Conservation (phyloP, 805 yeast genomes). For the Kazachstania taianensis region DNA sequence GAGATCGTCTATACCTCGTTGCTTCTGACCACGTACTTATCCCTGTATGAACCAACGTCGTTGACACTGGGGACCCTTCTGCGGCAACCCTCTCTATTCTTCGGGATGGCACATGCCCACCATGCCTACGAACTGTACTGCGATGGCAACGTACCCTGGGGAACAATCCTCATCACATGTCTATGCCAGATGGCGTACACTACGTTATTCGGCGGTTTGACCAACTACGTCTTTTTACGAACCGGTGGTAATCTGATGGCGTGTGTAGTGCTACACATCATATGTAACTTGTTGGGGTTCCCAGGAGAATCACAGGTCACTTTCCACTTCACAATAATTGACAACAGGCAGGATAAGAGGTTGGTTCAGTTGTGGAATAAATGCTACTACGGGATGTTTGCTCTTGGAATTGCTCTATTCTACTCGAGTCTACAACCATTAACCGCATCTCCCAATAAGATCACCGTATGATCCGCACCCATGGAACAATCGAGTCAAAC, state of each 20-base stretch:
- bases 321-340: slow-evolving; percentile 14
- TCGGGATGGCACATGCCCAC: slow-evolving; percentile 29
- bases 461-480: no score
- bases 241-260: slow-evolving; percentile 25
- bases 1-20: slow-evolving; percentile 28
- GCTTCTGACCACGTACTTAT: slow-evolving; percentile 16
- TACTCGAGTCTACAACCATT: no score
- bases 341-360: background rate
- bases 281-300: slow-evolving; percentile 28
- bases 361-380: slow-evolving; percentile 18
- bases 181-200: slow-evolving; percentile 24
- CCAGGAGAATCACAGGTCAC: slow-evolving; percentile 22
- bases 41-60: slow-evolving; percentile 5
- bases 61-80: slow-evolving; percentile 8
- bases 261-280: slow-evolving; percentile 22
- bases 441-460: no score
- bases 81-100: slow-evolving; percentile 22
- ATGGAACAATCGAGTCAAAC: no score
- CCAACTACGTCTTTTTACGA: slow-evolving; percentile 22
- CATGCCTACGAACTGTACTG: slow-evolving; percentile 24
- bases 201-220: slow-evolving; percentile 25
- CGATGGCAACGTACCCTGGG: slow-evolving; percentile 10
- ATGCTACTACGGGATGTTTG: slow-evolving; percentile 13
- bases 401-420: slow-evolving; percentile 12
- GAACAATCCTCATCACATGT: slow-evolving; percentile 14